These are phyloP conservation scores for Globisporangium abappressorium DNA, from an alignment of 352 stramenopile genomes.

Conservation along the genomic window DNA sequence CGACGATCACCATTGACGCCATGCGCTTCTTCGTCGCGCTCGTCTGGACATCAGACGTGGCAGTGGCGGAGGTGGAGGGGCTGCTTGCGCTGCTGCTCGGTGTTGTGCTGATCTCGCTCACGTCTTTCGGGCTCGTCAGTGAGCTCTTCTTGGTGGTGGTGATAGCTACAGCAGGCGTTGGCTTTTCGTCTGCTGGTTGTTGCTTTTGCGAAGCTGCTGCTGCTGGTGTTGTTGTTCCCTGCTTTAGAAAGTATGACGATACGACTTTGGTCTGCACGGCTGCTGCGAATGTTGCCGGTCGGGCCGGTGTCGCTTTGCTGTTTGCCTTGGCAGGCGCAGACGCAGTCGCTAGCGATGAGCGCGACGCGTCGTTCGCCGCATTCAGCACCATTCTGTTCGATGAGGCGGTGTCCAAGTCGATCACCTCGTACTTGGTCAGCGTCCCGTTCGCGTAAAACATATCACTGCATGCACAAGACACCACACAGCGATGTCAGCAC, in stretches of 20 bases:
- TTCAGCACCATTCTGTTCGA: slow-evolving; percentile 28
- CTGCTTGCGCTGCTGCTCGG: slow-evolving; percentile 7
- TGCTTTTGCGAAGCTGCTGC: slow-evolving; percentile 11
- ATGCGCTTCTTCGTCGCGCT: slow-evolving; percentile 25
- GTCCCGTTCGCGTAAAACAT: slow-evolving; percentile 83
- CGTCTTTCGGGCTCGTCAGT: slow-evolving; percentile 24
- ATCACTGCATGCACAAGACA: slow-evolving; percentile 29
- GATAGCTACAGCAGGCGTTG: background rate
- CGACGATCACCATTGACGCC: slow-evolving; percentile 22
- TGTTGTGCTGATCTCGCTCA: slow-evolving; percentile 24
- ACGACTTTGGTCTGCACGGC: slow-evolving; percentile 22
- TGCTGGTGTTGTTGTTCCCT: background rate
- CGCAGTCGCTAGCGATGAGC: slow-evolving; percentile 15
- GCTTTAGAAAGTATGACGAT: slow-evolving; percentile 38
- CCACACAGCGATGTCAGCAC: background rate
- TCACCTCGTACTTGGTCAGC: slow-evolving; percentile 81
- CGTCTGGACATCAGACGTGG: slow-evolving; percentile 3
- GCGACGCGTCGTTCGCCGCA: slow-evolving; percentile 28
- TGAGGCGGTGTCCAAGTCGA: slow-evolving; percentile 39
- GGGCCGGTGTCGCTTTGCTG: background rate
- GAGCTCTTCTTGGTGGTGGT: background rate
- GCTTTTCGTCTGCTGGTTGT: background rate
- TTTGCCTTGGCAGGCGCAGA: background rate
- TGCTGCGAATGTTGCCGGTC: background rate
- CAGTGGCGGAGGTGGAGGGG: background rate